A percentile compares a stretch with the other conserved stretches of the same genome.
Conservation (phyloP, 2,329 filamentous ascomycete species). For the Ophiostoma novo-ulmi region DNA sequence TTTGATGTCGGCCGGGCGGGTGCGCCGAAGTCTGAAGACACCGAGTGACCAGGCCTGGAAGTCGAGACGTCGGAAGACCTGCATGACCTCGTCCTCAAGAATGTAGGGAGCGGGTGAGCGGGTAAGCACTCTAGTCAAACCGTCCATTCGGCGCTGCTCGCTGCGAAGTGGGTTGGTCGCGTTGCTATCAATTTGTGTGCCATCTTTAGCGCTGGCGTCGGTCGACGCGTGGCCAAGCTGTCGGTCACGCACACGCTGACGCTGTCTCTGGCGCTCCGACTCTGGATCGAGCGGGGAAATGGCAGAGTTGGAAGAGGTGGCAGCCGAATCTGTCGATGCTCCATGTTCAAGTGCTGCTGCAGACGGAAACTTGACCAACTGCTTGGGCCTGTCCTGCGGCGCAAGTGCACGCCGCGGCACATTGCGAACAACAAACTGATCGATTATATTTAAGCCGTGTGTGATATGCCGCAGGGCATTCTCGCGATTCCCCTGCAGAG, state of each 20-base stretch:
- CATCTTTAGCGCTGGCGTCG: background rate
- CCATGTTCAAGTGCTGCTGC: background rate
- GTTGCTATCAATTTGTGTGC: background rate
- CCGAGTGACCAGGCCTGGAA: conserved; percentile 32
- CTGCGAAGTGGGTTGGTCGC: background rate
- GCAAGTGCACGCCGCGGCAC: conserved; percentile 13
- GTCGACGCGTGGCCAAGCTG: background rate
- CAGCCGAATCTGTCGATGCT: background rate
- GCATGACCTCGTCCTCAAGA: conserved; percentile 32
- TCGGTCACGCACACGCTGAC: conserved; percentile 15
- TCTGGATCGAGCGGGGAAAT: background rate
- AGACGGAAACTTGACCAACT: background rate
- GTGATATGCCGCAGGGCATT: conserved; percentile 37
- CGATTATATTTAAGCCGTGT: conserved; percentile 37
- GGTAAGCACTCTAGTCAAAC: conserved; percentile 10
- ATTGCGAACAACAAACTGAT: conserved; percentile 32
- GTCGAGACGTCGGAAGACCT: conserved; percentile 33
- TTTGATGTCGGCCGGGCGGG: conserved; percentile 23
- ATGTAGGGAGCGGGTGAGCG: conserved; percentile 27
- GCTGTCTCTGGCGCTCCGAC: conserved; percentile 11
- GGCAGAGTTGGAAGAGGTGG: background rate
- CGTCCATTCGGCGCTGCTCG: background rate
- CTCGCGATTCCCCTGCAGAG: conserved; percentile 36
- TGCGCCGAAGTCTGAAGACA: conserved; percentile 25
- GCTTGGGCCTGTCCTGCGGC: background rate